A percentile compares a stretch with the other conserved stretches of the same genome.
phyloP scores from a whole-genome alignment of 2,329 filamentous ascomycete genomes.

The Pseudogymnoascus sp. region DNA sequence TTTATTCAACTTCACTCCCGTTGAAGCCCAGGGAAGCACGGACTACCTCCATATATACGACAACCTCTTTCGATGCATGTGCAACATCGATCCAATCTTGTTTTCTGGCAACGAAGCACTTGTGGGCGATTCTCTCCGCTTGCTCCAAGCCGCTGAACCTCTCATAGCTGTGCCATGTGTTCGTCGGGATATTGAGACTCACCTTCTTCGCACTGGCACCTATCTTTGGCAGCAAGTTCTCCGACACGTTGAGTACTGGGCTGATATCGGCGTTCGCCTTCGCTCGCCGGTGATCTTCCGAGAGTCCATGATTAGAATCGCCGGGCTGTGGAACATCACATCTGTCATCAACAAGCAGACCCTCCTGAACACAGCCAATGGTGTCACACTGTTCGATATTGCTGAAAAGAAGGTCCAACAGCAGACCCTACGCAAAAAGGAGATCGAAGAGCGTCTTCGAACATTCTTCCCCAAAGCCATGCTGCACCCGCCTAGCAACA shows the following conservation, averaged over 20 bases:
- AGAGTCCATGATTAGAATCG: slow-evolving; percentile 24
- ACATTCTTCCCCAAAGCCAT: slow-evolving; percentile 21
- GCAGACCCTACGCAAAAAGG: slow-evolving; percentile 20
- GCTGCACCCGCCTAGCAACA: slow-evolving; percentile 14
- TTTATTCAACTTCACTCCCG: slow-evolving; percentile 13
- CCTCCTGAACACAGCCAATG: slow-evolving; percentile 8
- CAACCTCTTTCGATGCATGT: slow-evolving; percentile 24
- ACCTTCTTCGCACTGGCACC: slow-evolving; percentile 22
- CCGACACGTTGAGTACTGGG: slow-evolving; percentile 19
- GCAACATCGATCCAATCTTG: slow-evolving; percentile 17
- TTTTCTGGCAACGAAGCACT: slow-evolving; percentile 11
- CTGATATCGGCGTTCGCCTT: slow-evolving; percentile 20
- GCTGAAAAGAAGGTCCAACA: slow-evolving; percentile 19
- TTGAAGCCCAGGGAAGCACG: slow-evolving; percentile 6
- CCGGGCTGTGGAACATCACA: slow-evolving; percentile 19
- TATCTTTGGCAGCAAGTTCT: slow-evolving; percentile 23
- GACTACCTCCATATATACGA: slow-evolving; percentile 22
- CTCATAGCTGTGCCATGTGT: slow-evolving; percentile 17
- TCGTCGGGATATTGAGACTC: slow-evolving; percentile 19
- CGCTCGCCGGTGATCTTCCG: slow-evolving; percentile 25
- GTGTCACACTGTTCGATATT: slow-evolving; percentile 14
- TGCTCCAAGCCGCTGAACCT: slow-evolving; percentile 22
- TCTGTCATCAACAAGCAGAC: slow-evolving; percentile 14
- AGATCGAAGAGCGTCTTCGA: slow-evolving; percentile 19
- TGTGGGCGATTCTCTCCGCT: slow-evolving; percentile 17